These are phyloP conservation scores for Pythium monospermum DNA, from an alignment of 352 stramenopile genomes.

Conservation along the genomic window DNA sequence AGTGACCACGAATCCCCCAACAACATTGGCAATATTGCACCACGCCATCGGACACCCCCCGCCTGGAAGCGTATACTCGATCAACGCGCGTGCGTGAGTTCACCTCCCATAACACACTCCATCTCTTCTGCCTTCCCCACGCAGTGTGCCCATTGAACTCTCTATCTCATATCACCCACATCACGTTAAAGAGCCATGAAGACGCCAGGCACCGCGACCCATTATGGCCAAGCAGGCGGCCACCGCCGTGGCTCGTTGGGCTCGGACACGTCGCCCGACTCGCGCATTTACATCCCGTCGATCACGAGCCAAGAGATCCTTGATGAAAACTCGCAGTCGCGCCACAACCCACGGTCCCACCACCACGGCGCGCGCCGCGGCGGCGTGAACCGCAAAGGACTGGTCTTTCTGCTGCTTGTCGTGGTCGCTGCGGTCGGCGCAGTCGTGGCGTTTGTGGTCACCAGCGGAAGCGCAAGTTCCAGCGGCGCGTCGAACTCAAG, in stretches of 20 bases:
- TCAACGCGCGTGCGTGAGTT: too few species aligned
- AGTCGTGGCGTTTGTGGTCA: conserved; percentile 16
- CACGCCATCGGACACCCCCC: too few species aligned
- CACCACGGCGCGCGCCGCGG: background rate
- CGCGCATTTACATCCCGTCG: conserved; percentile 22
- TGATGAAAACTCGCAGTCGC: conserved; percentile 19
- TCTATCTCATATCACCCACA: background rate
- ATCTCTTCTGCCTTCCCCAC: too few species aligned
- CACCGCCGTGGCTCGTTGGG: conserved; percentile 2
- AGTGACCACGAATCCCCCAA: too few species aligned
- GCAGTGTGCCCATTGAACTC: too few species aligned
- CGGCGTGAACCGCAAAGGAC: conserved; percentile 15
- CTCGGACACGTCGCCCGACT: conserved; percentile 13
- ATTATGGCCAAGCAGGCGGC: conserved; percentile 6
- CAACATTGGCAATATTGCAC: too few species aligned
- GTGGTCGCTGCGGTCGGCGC: conserved; percentile 14
- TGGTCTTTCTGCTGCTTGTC: conserved; percentile 12
- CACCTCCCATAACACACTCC: too few species aligned
- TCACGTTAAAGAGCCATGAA: conserved; percentile 8
- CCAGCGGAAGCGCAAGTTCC: conserved; percentile 7
- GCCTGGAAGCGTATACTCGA: too few species aligned
- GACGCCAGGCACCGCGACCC: conserved; percentile 5
- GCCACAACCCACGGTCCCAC: conserved; percentile 10
- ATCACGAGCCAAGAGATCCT: conserved; percentile 26
- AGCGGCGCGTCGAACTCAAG: conserved; percentile 18